Conservation (phyloP, 2,329 filamentous ascomycete species). For the Ophiocordyceps camponoti-leonardi region DNA sequence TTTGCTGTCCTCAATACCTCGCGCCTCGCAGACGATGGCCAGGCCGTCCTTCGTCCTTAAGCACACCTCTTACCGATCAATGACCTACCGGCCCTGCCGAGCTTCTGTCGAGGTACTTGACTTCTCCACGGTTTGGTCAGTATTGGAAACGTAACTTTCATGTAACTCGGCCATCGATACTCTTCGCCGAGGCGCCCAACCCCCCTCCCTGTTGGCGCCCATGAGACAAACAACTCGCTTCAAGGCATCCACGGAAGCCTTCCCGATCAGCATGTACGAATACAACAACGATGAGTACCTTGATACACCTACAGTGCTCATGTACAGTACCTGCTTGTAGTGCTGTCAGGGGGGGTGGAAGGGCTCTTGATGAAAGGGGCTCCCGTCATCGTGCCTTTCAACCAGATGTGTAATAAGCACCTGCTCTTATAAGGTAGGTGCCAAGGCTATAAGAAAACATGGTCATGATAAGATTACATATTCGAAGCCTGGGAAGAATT, state of each 20-base stretch:
- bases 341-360: not conserved
- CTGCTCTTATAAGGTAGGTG: not conserved
- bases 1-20: not conserved
- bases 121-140: not conserved
- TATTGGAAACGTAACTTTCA: not conserved
- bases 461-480: not conserved
- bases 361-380: not conserved
- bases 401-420: not conserved
- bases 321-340: not conserved
- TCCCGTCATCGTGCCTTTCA: not conserved
- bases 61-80: too few relatives aligned
- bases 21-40: not conserved
- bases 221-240: not conserved
- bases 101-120: not conserved
- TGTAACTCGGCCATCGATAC: not conserved
- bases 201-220: not conserved
- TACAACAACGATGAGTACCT: not conserved
- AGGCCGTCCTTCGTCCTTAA: not conserved
- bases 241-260: not conserved
- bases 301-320: not conserved
- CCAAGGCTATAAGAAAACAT: not conserved
- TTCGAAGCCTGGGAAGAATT: not conserved
- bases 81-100: too few relatives aligned
- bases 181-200: not conserved
- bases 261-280: not conserved